Base-by-base conservation (phyloP, 176 grass and related monocot species). In the Oryza punctata region DNA sequence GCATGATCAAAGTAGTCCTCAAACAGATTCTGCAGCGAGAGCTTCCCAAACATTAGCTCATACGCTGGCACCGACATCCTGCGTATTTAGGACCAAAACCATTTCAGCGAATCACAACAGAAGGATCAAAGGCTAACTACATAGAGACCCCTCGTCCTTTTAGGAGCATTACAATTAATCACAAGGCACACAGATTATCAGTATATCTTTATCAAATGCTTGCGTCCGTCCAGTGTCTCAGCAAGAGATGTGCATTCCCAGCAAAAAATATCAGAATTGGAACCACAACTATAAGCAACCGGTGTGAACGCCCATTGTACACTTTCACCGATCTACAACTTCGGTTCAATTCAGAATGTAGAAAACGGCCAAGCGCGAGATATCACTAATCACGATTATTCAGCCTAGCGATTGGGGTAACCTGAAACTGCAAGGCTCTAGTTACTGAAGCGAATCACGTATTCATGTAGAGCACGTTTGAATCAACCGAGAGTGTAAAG, bases 1-100 rank as follows among this genome's bases (percentile, higher is more conserved):
- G 89, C 85, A 43, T 88, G 89, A 82, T 98, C 96, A 40, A 98
- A 95, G 85, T 95, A 98, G 67, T 98, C 96, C 78, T 95, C 89
- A 67, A 94, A 98, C 28, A 95, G 89, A 78, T 65, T 85, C 21
- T 67, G 80, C 35, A 93, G 87, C 0, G 83, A 83, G 84, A 95
- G 89, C 78, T 95, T 98, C 25, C 91, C 96, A 72, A 98, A 98
- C 78, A 98, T 86, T 78, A 98, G 72, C 14, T 94, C 96, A 60
- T 98, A 98, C 12, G 96, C 91, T 2, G 93, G 96, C 63, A 95
- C 91, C 0, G 81, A 78, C 93, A 95, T 95, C 89, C 96, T 98
- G 86, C 8, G 10, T 21, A 68, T 50, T 65, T 75, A 69, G 70
- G 9, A 41, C 45, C 23, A 18, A 40, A 47, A 45, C 33, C 30